Evolutionary conservation across 371 early-diverging fungal species (phyloP).

Genomic region (Blakeslea trispora): DNA sequence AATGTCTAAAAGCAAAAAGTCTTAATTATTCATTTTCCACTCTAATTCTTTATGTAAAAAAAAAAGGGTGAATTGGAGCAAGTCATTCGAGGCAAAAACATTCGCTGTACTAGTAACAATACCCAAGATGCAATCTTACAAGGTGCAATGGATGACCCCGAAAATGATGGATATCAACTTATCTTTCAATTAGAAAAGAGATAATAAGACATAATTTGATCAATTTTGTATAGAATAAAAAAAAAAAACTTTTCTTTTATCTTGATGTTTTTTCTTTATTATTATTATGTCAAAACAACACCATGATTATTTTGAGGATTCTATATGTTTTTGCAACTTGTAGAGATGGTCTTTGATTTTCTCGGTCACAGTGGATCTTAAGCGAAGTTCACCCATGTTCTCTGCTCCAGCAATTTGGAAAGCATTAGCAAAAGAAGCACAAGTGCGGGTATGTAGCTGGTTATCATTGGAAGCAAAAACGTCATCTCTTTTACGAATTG

Average conservation of each 20-base stretch:
- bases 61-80: constrained; percentile 37
- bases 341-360: constrained; percentile 7
- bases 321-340: too few relatives aligned
- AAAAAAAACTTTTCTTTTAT: too few relatives aligned
- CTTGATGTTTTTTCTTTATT: too few relatives aligned
- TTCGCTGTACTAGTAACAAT: constrained; percentile 32
- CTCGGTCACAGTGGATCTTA: constrained; percentile 13
- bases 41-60: neutral
- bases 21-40: neutral
- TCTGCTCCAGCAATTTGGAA: constrained; percentile 26
- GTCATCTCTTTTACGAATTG: constrained; percentile 18
- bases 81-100: constrained; percentile 37
- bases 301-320: too few relatives aligned
- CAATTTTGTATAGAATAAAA: too few relatives aligned
- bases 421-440: constrained; percentile 17
- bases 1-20: too few relatives aligned
- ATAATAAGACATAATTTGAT: neutral
- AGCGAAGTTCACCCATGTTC: constrained; percentile 18
- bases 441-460: constrained; percentile 28
- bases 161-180: constrained; percentile 36
- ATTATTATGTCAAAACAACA: too few relatives aligned
- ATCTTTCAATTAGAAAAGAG: constrained; percentile 30
- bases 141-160: constrained; percentile 42
- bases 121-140: constrained; percentile 27
- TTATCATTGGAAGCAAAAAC: constrained; percentile 14